Base-by-base conservation (phyloP, 2,329 filamentous ascomycete species). In the Epichloe gansuensis region DNA sequence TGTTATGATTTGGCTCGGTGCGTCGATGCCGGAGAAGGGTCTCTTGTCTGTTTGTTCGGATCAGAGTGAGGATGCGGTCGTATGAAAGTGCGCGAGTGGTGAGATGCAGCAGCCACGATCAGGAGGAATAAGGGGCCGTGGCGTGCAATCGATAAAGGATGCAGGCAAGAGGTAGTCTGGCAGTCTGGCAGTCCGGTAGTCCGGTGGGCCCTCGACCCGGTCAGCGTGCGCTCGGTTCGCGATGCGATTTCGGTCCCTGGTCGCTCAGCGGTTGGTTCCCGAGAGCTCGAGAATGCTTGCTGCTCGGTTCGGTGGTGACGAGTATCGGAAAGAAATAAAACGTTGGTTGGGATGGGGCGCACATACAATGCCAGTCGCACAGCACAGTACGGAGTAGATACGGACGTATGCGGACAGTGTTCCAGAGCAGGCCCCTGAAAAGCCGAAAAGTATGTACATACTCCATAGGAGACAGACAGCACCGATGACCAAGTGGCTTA, bases 371-470 rank as follows among this genome's bases (percentile, higher is more conserved):
- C 27, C 27, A 31, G 27, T 31, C 27, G 27, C 27, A 31, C 27
- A 31, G 27, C 27, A 31, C 27, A 31, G 27, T 31, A 31, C 27
- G 27, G 27, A 31, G 8, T 9, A 31, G 27, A 31, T 31, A 9
- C 27, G 27, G 27, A 25, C 31, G 50, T 23, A 52, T 52, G 51
- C 46, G 51, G 45, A 49, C 40, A 40, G 8, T 47, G 43, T 40
- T 52, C 51, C 45, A 40, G 31, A n/a, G 45, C 45, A 52, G 44
- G 51, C 51, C 51, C 51, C 51, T 52, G 51, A 52, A 34, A 34
- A 13, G 44, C 15, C 21, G 38, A 48, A 31, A 25, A 43, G 40
- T 7, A n/a, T 17, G 17, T 17, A 17, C 17, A 17, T 17, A 21
- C 17, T 21, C 17, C 17, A 2, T 21, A 21, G 31, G 49, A 42